These are phyloP conservation scores for Paramecium sonneborni DNA, from an alignment of 73 alveolate species.

Conservation along the genomic window DNA sequence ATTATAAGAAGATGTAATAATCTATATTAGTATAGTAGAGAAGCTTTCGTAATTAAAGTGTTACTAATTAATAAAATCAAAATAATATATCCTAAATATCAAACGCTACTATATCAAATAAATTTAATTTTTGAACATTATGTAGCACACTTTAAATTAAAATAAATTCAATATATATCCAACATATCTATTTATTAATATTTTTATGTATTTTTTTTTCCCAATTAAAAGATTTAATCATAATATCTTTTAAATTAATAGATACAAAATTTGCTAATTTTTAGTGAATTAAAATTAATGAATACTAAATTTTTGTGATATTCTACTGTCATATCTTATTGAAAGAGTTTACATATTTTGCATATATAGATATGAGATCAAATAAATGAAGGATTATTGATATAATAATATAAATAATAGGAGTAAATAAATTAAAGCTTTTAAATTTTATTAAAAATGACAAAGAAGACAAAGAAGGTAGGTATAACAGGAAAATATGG, in stretches of 20 bases:
- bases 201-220: no score
- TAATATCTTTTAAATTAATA: no score
- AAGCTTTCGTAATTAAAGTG: conserved; percentile 35
- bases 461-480: conserved; percentile 96
- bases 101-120: conserved; percentile 43
- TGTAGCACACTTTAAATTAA: not conserved
- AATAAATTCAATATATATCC: not conserved
- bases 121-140: conserved; percentile 41
- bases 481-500: conserved; percentile 97
- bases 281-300: no score
- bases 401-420: no score
- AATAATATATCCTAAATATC: not conserved
- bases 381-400: no score
- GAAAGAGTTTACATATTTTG: no score
- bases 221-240: no score
- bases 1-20: conserved; percentile 47
- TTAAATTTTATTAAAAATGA: conserved; percentile 5
- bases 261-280: no score
- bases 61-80: conserved; percentile 5
- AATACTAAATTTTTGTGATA: no score
- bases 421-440: not conserved
- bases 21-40: not conserved
- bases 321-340: no score
- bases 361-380: no score
- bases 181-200: no score